Evolutionary conservation across 2,329 filamentous ascomycete species (phyloP).

Genomic region (Ophiostoma quercus): DNA sequence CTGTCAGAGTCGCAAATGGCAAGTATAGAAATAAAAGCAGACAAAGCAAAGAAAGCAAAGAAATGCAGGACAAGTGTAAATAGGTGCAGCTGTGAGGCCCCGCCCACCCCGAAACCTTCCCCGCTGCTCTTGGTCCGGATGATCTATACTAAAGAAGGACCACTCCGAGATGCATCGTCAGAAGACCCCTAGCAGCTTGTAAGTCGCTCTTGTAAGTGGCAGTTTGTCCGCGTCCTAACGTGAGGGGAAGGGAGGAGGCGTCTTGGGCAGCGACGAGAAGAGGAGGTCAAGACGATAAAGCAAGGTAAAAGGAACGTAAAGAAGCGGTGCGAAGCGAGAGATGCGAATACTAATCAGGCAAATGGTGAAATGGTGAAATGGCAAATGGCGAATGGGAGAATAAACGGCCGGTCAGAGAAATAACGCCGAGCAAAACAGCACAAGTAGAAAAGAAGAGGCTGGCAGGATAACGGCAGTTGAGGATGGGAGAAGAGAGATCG

Average conservation of each 20-base stretch:
- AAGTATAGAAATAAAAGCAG: not conserved
- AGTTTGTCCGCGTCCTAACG: not conserved
- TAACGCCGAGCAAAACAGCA: not conserved
- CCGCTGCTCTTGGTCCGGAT: conserved; percentile 1
- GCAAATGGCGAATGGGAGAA: not conserved
- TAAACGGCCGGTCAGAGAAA: not conserved
- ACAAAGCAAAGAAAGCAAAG: not conserved
- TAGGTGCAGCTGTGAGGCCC: not conserved
- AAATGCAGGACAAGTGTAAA: not conserved
- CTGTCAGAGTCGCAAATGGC: not conserved
- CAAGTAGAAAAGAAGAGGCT: conserved; percentile 1
- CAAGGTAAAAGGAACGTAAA: not conserved
- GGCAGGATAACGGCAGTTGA: not conserved
- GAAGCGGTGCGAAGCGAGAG: not conserved
- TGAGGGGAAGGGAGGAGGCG: not conserved
- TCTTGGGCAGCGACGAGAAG: not conserved
- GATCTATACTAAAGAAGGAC: not conserved
- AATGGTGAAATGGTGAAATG: too few species aligned
- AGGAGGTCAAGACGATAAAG: not conserved
- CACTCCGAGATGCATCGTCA: conserved; percentile 9
- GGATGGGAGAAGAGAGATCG: not conserved
- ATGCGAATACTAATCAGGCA: not conserved
- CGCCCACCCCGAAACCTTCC: conserved; percentile 4
- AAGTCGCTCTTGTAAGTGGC: not conserved
- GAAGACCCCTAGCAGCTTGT: not conserved